Base-by-base conservation (phyloP, 495 filamentous ascomycete genomes). In the Bacidia rubella region DNA sequence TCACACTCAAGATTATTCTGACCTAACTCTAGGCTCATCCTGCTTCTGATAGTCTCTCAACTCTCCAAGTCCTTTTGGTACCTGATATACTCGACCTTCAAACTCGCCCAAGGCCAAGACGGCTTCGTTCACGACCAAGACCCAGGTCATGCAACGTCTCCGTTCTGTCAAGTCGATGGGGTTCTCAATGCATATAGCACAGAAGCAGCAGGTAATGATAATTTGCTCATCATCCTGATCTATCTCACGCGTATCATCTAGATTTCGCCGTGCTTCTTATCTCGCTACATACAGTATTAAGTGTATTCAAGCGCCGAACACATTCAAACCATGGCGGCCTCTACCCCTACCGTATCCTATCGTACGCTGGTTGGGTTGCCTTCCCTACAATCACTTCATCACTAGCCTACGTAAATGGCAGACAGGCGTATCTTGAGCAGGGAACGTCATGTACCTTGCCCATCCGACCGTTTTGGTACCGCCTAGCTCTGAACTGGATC, bases 221-320 rank as follows among this genome's bases (percentile, higher is more conserved):
- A 21, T n/a, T 22, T 49, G 23, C 22, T 11, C 43, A 12, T 17
- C n/a, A n/a, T n/a, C n/a, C n/a, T n/a, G n/a, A 39, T 39, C n/a
- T 39, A 39, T 11, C 10, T 11, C n/a, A 11, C 11, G n/a, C 35
- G n/a, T 10, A 10, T n/a, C n/a, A n/a, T 52, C 35, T 55, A 81
- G 84, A 89, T 62, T 68, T 82, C 51, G 74, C 82, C 21, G 76
- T 82, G 17, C 69, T 87, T 15, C 68, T 85, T 49, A 86, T 89
- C 56, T 79, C 82, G 22, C 60, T 86, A 46, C 85, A 89, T 56
- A 80, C 80, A 38, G 77, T 75, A 39, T 66, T 86, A 47, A 83
- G 79, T 57, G 79, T 87, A 49, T 78, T 87, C 53, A 68, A 70
- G 20, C 79, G 79, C 3, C 61, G 63, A 15, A 63, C 57, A 40